Evolutionary conservation across 1,284 basidiomycete species (phyloP).

Genomic region (Anthracocystis walkeri): DNA sequence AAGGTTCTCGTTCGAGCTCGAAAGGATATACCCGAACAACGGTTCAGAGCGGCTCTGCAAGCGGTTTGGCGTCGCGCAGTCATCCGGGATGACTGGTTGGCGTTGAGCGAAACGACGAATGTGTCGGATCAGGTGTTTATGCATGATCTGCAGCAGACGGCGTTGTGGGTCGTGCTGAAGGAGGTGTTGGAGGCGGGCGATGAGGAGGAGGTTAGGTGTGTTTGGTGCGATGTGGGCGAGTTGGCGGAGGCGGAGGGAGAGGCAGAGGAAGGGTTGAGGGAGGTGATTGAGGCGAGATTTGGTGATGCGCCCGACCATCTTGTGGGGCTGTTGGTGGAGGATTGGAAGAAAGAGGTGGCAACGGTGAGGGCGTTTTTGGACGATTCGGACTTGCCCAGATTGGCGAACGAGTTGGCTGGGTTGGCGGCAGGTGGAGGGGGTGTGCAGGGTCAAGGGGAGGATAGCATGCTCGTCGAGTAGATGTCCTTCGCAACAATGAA

Average conservation of each 20-base stretch:
- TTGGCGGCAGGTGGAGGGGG: constrained; percentile 16
- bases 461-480: constrained; percentile 31
- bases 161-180: constrained; percentile 30
- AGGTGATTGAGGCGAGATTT: constrained; percentile 21
- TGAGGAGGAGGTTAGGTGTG: constrained; percentile 4
- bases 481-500: background rate
- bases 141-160: constrained; percentile 35
- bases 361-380: constrained; percentile 27
- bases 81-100: constrained; percentile 78
- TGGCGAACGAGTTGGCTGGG: constrained; percentile 28
- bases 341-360: constrained; percentile 22
- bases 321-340: constrained; percentile 18
- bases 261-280: background rate
- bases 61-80: constrained; percentile 88
- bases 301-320: constrained; percentile 7
- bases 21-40: constrained; percentile 59
- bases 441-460: background rate
- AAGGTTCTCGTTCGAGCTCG: constrained; percentile 71
- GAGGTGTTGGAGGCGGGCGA: constrained; percentile 28
- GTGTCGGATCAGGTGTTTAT: constrained; percentile 49
- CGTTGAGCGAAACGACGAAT: constrained; percentile 46
- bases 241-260: background rate
- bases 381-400: constrained; percentile 38
- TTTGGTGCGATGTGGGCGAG: constrained; percentile 13
- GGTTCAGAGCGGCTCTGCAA: constrained; percentile 72